phyloP scores from a whole-genome alignment of 108 stramenopile species.

The Skeletonema potamos region DNA sequence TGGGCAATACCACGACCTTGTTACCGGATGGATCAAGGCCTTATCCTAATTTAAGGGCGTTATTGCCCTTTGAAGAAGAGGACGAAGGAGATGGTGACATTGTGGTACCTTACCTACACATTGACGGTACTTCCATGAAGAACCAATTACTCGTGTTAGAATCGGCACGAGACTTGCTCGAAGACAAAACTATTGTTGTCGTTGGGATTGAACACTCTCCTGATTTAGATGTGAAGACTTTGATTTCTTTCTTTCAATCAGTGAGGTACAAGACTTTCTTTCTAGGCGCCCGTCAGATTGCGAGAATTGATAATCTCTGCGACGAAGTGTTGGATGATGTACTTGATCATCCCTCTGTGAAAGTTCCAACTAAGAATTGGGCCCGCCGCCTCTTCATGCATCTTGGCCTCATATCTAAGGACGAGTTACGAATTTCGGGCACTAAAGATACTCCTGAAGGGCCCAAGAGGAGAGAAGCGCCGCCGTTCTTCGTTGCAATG shows the following conservation, averaged over 20 bases:
- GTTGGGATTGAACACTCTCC: slow-evolving; percentile 55
- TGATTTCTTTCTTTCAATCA: slow-evolving; percentile 49
- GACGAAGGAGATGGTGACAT: slow-evolving; percentile 49
- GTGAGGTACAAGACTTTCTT: slow-evolving; percentile 62
- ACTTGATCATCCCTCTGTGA: slow-evolving; percentile 46
- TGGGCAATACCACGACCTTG: slow-evolving; percentile 13
- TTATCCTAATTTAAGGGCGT: slow-evolving; percentile 41
- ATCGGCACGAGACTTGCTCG: slow-evolving; percentile 31
- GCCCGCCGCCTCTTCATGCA: slow-evolving; percentile 29
- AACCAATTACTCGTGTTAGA: slow-evolving; percentile 48
- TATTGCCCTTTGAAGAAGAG: slow-evolving; percentile 51
- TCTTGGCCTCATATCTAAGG: slow-evolving; percentile 30
- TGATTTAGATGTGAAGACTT: slow-evolving; percentile 42
- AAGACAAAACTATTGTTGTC: slow-evolving; percentile 44
- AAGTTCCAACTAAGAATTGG: not conserved
- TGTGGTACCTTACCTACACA: slow-evolving; percentile 62
- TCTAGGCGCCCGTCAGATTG: slow-evolving; percentile 49
- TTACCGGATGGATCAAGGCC: slow-evolving; percentile 32
- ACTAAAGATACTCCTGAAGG: slow-evolving; percentile 5
- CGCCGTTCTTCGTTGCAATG: slow-evolving; percentile 66
- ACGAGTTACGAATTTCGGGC: slow-evolving; percentile 34
- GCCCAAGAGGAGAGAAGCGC: slow-evolving; percentile 37
- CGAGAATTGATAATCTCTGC: slow-evolving; percentile 57
- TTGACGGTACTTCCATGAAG: slow-evolving; percentile 44
- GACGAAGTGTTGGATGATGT: slow-evolving; percentile 55